phyloP scores from a whole-genome alignment of 345 rosid species.

The Brassica cretica region DNA sequence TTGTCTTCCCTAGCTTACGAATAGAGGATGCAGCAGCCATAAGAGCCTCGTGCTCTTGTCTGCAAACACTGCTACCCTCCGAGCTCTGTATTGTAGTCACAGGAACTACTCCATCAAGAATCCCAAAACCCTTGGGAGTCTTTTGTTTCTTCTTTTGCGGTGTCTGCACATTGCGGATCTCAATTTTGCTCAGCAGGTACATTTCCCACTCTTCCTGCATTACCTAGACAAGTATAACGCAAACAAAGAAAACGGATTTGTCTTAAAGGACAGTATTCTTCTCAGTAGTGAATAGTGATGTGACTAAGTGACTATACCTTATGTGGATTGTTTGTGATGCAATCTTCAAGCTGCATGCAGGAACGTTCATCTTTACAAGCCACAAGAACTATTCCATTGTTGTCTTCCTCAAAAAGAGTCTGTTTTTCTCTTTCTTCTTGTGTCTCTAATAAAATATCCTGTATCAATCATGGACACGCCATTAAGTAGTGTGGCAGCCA shows the following conservation, averaged over 20 bases:
- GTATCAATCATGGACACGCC: conserved; percentile 22
- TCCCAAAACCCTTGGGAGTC: conserved; percentile 85
- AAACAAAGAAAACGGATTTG: neutral
- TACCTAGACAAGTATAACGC: conserved; percentile 51
- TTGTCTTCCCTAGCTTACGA: conserved; percentile 46
- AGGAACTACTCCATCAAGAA: conserved; percentile 88
- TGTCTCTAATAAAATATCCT: conserved; percentile 89
- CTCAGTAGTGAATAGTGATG: no score
- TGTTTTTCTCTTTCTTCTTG: conserved; percentile 72
- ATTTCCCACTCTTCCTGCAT: conserved; percentile 94
- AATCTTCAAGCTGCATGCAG: conserved; percentile 97
- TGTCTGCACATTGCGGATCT: conserved; percentile 60
- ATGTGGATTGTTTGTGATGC: conserved; percentile 59
- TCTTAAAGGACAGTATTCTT: neutral
- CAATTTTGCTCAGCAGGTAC: conserved; percentile 82
- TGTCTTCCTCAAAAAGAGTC: conserved; percentile 45
- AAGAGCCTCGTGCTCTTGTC: conserved; percentile 74
- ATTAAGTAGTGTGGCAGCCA: neutral
- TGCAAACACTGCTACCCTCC: conserved; percentile 71
- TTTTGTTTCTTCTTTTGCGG: conserved; percentile 78
- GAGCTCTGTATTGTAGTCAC: conserved; percentile 56
- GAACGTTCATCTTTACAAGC: conserved; percentile 94
- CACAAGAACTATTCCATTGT: conserved; percentile 71
- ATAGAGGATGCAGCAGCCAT: conserved; percentile 77
- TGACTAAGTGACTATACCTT: conserved; percentile 57